Evolutionary conservation across 305 asterid species (phyloP), one percentile per base, ranked within the genome.

Genomic region (Fraxinus sp.): DNA sequence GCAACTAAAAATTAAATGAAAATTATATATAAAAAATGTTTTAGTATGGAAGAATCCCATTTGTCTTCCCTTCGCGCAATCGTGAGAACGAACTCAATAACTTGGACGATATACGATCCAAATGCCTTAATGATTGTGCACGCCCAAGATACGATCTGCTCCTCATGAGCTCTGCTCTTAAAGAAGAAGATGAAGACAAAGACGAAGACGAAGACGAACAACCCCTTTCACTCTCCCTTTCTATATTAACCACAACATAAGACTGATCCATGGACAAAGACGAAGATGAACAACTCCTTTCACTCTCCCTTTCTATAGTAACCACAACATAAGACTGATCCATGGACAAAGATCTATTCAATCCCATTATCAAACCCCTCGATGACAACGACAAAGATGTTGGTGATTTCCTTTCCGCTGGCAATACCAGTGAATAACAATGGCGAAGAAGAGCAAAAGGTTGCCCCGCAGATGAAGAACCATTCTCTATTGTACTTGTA

Each of bases 321-420:
- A 89, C 81, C 16, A 70, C 83, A 7, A 80, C 86, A 35, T 75
- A 26, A 13, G 80, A 77, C 26, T 78, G 90, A 90, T 87, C 94
- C 92, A 91, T 68, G 1, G 98, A 93, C 84, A 87, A 24, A 30
- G 97, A 91, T 8, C 95, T 87, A 87, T 89, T 89, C 87, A 91
- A 76, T 24, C 83, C 87, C 0, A 75, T 35, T 5, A 81, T 22
- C 24, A 36, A 7, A 52, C 74, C 74, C 74, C 74, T 66, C 35
- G 74, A 66, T 28, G 74, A 3, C 74, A 66, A 66, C 88, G 79
- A 20, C 13, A 20, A 18, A 59, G 70, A 18, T 35, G 77, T 70
- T 18, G 83, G 16, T 62, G 93, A 14, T 11, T 78, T 75, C 79
- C 74, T 71, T 52, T 81, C 88, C 77, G 6, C 77, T 66, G 84